Base-by-base conservation (phyloP, 2,329 filamentous ascomycete genomes). In the Venturia asperata region DNA sequence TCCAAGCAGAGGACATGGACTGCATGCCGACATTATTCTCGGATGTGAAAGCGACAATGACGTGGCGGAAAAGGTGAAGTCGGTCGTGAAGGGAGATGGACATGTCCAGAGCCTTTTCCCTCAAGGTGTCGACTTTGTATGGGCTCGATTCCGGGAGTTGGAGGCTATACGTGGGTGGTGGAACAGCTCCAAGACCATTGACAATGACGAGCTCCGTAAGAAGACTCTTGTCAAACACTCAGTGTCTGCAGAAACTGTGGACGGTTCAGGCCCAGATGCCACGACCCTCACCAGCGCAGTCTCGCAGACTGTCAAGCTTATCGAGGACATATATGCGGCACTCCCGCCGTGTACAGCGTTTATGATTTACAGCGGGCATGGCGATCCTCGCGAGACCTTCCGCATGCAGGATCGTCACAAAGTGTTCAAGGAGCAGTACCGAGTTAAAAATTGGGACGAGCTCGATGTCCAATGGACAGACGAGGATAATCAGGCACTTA, bases 391-490 rank as follows among this genome's bases (percentile, higher is more conserved):
- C 39, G 81, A 85, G 65, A 77, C 85, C 55, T 75, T 78, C 49
- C 79, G 82, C 37, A 72, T 87, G 69, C 83, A 86, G 70, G 76
- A 75, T 1, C 77, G 85, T 76, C 82, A 86, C 65, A 78, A 80
- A 69, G 76, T 77, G 65, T 84, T 83, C 71, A 81, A 81, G 64
- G 77, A 80, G 64, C 85, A 87, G 70, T 87, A 82, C 70, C 76
- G 79, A 65, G 79, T 80, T 24, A 83, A 82, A 73, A 86, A 86
- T 30, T 87, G 85, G 85, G 82, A 87, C 71, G 77, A 87, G 66
- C 70, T 87, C 68, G 83, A 76, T 62, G 82, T 87, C 45, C 81
- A 85, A 70, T 88, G 85, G 85, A 87, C 85, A 24, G 85, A 87
- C 74, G 77, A 76, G 2, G 85, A 88, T 71, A 82, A 86, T 68